phyloP scores from a whole-genome alignment of 2,329 filamentous ascomycete species.

The Nectriaceae sp. region DNA sequence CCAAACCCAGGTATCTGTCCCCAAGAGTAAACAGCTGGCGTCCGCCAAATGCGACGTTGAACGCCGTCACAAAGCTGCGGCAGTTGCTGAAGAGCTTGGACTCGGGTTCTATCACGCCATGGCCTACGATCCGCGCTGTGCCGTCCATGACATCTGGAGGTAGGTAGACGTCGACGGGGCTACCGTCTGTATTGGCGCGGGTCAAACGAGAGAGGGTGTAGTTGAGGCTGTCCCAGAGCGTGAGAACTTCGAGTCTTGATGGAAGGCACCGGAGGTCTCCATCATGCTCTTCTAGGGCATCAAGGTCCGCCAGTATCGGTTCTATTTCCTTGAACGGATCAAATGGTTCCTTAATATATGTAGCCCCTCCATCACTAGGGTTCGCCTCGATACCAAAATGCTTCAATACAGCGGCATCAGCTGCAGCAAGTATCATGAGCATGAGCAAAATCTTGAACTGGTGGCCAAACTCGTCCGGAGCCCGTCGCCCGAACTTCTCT shows the following conservation, averaged over 20 bases:
- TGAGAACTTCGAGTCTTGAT: slow-evolving; percentile 18
- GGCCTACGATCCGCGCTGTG: slow-evolving; percentile 19
- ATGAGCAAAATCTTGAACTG: slow-evolving; percentile 25
- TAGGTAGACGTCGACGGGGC: slow-evolving; percentile 19
- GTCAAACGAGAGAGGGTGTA: slow-evolving; percentile 20
- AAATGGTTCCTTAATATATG: slow-evolving; percentile 10
- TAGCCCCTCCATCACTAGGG: not conserved
- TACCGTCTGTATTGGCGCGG: slow-evolving; percentile 10
- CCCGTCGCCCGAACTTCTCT: slow-evolving; percentile 8
- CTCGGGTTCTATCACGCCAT: slow-evolving; percentile 12
- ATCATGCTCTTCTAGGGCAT: slow-evolving; percentile 17
- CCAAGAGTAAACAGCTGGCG: slow-evolving; percentile 24
- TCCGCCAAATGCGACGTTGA: slow-evolving; percentile 19
- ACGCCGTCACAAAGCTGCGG: slow-evolving; percentile 18
- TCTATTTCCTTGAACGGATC: slow-evolving; percentile 22
- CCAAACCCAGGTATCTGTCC: slow-evolving; percentile 18
- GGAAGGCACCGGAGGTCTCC: slow-evolving; percentile 17
- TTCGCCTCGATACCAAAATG: slow-evolving; percentile 30
- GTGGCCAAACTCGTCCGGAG: slow-evolving; percentile 18
- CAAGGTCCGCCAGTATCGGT: slow-evolving; percentile 17
- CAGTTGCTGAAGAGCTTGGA: slow-evolving; percentile 20
- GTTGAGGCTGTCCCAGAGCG: slow-evolving; percentile 20
- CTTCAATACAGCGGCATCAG: slow-evolving; percentile 35
- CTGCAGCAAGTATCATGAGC: slow-evolving; percentile 31
- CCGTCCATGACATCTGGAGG: slow-evolving; percentile 16